Conservation (phyloP, 106 monocot species). For the Acorus calamus region DNA sequence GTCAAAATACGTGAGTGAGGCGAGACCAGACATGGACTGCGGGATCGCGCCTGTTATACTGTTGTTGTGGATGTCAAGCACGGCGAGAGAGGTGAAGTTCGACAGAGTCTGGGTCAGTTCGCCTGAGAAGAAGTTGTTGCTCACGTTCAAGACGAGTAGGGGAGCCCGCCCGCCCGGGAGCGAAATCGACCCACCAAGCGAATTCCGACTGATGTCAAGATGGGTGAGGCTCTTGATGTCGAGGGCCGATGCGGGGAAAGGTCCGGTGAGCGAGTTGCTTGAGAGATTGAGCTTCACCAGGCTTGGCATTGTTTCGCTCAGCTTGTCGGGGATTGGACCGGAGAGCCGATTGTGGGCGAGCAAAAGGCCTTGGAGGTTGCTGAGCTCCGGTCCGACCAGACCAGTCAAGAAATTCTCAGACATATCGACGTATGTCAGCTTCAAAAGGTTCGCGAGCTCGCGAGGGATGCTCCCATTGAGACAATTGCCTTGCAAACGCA, state of each 20-base stretch:
- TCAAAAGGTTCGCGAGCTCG: constrained; percentile 43
- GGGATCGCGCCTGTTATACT: constrained; percentile 52
- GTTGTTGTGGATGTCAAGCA: constrained; percentile 86
- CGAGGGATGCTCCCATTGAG: constrained; percentile 67
- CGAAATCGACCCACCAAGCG: constrained; percentile 41
- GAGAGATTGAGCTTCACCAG: constrained; percentile 86
- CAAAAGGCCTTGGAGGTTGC: constrained; percentile 66
- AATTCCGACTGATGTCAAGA: constrained; percentile 68
- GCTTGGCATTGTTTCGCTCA: constrained; percentile 52
- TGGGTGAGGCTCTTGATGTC: constrained; percentile 44
- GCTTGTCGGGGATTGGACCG: constrained; percentile 49
- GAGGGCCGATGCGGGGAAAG: constrained; percentile 50
- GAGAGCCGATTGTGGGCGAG: constrained; percentile 64
- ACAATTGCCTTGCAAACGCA: constrained; percentile 59
- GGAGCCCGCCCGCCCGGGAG: constrained; percentile 17
- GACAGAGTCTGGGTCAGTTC: constrained; percentile 35
- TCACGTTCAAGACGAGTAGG: constrained; percentile 67
- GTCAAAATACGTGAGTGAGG: constrained; percentile 69
- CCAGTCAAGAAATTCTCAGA: constrained; percentile 73
- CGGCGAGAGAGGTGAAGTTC: constrained; percentile 61
- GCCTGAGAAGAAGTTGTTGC: constrained; percentile 74
- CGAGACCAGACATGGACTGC: constrained; percentile 36
- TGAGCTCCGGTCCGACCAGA: constrained; percentile 24
- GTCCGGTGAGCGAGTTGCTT: constrained; percentile 46
- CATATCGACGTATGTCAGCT: constrained; percentile 61